A percentile compares a stretch with the other conserved stretches of the same genome.
These are phyloP conservation scores for Trypanosomatidae sp. DNA, from an alignment of 208 protist species.

Conservation along the genomic window DNA sequence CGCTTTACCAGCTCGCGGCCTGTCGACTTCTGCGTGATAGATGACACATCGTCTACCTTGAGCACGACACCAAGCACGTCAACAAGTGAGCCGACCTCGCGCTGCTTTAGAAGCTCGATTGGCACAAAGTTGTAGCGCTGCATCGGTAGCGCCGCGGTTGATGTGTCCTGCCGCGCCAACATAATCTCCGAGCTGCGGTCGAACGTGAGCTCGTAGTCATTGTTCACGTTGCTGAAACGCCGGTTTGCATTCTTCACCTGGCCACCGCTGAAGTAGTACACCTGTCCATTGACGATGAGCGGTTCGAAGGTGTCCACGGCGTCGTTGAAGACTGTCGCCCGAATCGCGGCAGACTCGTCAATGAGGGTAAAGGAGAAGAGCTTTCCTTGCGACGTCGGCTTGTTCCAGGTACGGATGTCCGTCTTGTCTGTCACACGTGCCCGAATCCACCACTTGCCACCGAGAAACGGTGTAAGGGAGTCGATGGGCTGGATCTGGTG, in stretches of 20 bases:
- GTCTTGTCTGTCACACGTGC: slow-evolving; percentile 91
- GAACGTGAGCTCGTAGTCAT: slow-evolving; percentile 93
- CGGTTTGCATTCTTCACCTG: slow-evolving; percentile 93
- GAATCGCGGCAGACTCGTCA: slow-evolving; percentile 88
- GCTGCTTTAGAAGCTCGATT: slow-evolving; percentile 85
- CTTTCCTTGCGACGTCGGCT: slow-evolving; percentile 90
- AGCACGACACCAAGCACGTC: slow-evolving; percentile 86
- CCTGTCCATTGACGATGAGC: slow-evolving; percentile 83
- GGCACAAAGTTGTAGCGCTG: slow-evolving; percentile 91
- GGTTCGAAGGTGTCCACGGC: slow-evolving; percentile 89
- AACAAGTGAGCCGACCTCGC: slow-evolving; percentile 82
- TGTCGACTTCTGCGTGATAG: slow-evolving; percentile 82
- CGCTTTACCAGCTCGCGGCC: slow-evolving; percentile 84
- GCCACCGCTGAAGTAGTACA: slow-evolving; percentile 92
- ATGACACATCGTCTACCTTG: slow-evolving; percentile 59
- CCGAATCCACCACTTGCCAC: slow-evolving; percentile 90
- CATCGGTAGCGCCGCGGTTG: slow-evolving; percentile 52
- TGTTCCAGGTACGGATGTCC: slow-evolving; percentile 92
- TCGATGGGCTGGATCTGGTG: slow-evolving; percentile 93
- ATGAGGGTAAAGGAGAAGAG: slow-evolving; percentile 92
- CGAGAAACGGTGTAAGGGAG: slow-evolving; percentile 88
- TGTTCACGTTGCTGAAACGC: slow-evolving; percentile 91
- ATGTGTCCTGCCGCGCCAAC: slow-evolving; percentile 53
- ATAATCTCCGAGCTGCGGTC: slow-evolving; percentile 81
- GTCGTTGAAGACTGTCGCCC: slow-evolving; percentile 93